Percentiles rank a stretch among this genome's conserved stretches.
Evolutionary conservation across 345 rosid species (phyloP).

Genomic region (Cardamine resedifolia): DNA sequence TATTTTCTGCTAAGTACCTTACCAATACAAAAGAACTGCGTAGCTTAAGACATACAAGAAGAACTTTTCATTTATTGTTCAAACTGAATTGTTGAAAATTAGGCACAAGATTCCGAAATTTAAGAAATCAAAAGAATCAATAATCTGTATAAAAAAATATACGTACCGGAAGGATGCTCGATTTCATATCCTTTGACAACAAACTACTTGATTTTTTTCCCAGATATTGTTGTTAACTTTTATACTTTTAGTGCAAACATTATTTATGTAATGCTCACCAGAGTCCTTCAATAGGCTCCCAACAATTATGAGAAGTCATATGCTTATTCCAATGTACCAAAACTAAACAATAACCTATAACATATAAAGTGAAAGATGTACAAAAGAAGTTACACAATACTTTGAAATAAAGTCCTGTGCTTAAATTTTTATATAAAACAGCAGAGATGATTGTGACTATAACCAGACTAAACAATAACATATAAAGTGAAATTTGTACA

Average conservation of each 20-base stretch:
- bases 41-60: background rate
- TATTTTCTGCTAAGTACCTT: background rate
- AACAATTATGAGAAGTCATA: slow-evolving; percentile 39
- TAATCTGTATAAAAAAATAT: background rate
- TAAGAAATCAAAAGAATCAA: background rate
- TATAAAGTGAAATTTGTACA: slow-evolving; percentile 15
- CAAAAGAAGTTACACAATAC: no score
- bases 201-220: slow-evolving; percentile 47
- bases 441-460: no score
- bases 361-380: slow-evolving; percentile 21
- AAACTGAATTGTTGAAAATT: no score
- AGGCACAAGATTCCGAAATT: no score
- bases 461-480: slow-evolving; percentile 5
- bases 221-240: slow-evolving; percentile 43
- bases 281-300: slow-evolving; percentile 67
- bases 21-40: background rate
- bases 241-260: background rate
- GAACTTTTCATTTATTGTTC: background rate
- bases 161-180: no score
- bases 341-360: no score
- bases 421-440: no score
- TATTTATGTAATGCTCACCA: slow-evolving; percentile 41
- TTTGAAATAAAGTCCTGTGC: no score
- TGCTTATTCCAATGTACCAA: slow-evolving; percentile 63
- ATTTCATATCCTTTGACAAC: slow-evolving; percentile 35